These are phyloP conservation scores for Pseudogymnoascus sp. DNA, from an alignment of 2,329 filamentous ascomycete species.

Conservation along the genomic window DNA sequence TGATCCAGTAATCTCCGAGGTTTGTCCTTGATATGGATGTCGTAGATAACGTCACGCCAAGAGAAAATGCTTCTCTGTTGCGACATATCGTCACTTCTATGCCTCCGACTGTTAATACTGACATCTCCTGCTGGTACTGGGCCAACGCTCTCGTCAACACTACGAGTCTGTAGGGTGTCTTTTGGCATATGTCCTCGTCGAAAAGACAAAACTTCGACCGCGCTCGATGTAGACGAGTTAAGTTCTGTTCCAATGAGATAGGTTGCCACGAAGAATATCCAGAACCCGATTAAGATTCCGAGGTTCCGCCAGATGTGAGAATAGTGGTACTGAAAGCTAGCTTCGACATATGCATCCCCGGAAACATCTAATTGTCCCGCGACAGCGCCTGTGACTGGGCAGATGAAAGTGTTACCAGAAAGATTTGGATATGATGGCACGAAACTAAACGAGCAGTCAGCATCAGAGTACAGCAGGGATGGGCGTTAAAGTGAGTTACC, in stretches of 20 bases:
- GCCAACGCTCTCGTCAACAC: not conserved
- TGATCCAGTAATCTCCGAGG: slow-evolving; percentile 68
- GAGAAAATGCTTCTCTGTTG: slow-evolving; percentile 47
- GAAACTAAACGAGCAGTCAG: slow-evolving; percentile 43
- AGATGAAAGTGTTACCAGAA: slow-evolving; percentile 36
- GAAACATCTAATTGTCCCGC: slow-evolving; percentile 44
- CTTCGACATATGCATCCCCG: slow-evolving; percentile 51
- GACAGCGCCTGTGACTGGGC: slow-evolving; percentile 51
- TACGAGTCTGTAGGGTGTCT: slow-evolving; percentile 30
- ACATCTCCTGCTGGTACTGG: not conserved
- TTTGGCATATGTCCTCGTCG: slow-evolving; percentile 50
- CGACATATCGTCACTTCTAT: slow-evolving; percentile 55
- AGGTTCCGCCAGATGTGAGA: slow-evolving; percentile 53
- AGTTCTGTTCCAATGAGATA: slow-evolving; percentile 50
- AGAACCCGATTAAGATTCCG: slow-evolving; percentile 56
- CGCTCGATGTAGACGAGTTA: slow-evolving; percentile 62
- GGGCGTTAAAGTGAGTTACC: slow-evolving; percentile 39
- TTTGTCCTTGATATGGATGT: slow-evolving; percentile 52
- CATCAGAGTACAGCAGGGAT: slow-evolving; percentile 63
- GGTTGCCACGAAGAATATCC: slow-evolving; percentile 49
- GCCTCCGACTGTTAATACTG: slow-evolving; percentile 26
- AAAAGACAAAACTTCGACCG: slow-evolving; percentile 68
- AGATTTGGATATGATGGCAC: slow-evolving; percentile 43
- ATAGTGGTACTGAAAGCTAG: slow-evolving; percentile 45
- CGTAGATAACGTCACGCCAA: slow-evolving; percentile 65